A percentile compares a stretch with the other conserved stretches of the same genome.
phyloP scores from a whole-genome alignment of 2,329 filamentous ascomycete genomes.

The Arthrinium phaeospermum region DNA sequence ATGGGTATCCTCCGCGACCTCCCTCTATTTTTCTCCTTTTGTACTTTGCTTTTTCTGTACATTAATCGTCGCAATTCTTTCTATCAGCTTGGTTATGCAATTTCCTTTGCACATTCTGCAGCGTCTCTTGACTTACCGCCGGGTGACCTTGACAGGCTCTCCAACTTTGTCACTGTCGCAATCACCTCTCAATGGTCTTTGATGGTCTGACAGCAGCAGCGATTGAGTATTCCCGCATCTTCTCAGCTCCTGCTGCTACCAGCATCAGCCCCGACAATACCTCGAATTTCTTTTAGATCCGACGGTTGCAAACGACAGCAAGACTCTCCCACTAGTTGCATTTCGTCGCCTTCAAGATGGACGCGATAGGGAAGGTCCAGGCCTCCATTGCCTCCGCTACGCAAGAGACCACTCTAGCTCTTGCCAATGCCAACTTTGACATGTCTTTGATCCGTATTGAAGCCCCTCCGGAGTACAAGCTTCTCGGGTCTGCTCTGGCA shows the following conservation, averaged over 20 bases:
- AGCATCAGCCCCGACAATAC: too few species aligned
- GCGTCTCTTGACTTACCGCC: too few species aligned
- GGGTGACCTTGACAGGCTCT: too few species aligned
- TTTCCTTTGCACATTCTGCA: background rate
- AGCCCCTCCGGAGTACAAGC: constrained; percentile 23
- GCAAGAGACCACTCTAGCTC: constrained; percentile 24
- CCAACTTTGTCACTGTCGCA: too few species aligned
- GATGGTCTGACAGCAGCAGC: too few species aligned
- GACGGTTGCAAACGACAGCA: too few species aligned
- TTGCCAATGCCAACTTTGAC: constrained; percentile 27
- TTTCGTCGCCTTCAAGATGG: too few species aligned
- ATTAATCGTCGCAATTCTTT: background rate
- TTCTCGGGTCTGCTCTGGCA: background rate
- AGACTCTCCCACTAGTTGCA: too few species aligned
- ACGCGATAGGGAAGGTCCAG: constrained; percentile 22
- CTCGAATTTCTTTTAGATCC: too few species aligned
- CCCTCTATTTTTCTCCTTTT: background rate
- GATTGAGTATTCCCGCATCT: too few species aligned
- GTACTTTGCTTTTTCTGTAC: background rate
- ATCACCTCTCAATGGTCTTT: too few species aligned
- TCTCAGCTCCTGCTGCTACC: too few species aligned
- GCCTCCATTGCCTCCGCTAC: constrained; percentile 18
- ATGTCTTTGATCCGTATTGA: constrained; percentile 23
- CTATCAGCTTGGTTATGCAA: background rate
- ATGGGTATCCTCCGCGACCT: background rate